These are phyloP conservation scores for Coniochaeta ligniaria DNA, from an alignment of 2,329 filamentous ascomycete genomes.

Conservation along the genomic window DNA sequence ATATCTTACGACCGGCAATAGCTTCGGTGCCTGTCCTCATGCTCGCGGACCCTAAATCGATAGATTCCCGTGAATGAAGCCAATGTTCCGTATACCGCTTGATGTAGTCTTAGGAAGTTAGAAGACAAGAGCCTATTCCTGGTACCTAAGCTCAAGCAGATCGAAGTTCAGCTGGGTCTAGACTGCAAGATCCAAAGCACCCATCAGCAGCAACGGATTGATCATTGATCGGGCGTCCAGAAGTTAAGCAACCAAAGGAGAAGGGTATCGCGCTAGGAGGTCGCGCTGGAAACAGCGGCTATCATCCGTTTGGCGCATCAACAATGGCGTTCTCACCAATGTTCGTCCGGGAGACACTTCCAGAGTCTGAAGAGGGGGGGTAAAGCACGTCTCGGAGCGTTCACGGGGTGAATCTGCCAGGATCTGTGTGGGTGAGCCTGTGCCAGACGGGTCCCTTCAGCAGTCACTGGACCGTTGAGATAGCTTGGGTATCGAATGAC, in stretches of 20 bases:
- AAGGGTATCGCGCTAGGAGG: background rate
- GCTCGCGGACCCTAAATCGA: too few relatives aligned
- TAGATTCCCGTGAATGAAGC: too few relatives aligned
- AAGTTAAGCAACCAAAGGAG: background rate
- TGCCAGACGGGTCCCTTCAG: background rate
- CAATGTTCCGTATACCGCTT: too few relatives aligned
- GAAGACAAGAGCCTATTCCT: background rate
- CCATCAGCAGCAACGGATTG: too few relatives aligned
- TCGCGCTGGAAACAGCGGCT: background rate
- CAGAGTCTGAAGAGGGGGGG: background rate
- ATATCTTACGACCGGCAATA: too few relatives aligned
- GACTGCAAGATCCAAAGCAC: background rate
- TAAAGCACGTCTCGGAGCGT: background rate
- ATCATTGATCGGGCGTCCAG: background rate
- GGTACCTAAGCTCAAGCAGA: background rate
- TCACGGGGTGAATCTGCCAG: background rate
- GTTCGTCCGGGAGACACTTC: background rate
- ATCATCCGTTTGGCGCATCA: background rate
- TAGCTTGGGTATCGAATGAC: slow-evolving; percentile 23
- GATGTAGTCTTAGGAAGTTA: background rate
- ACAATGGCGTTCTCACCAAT: background rate
- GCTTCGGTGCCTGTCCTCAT: too few relatives aligned
- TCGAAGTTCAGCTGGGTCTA: background rate
- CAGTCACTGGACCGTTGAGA: slow-evolving; percentile 2
- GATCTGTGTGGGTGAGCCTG: background rate